A percentile compares a stretch with the other conserved stretches of the same genome.
Conservation (phyloP, 306 rosid species). For the Chamaecrista fasciculata region DNA sequence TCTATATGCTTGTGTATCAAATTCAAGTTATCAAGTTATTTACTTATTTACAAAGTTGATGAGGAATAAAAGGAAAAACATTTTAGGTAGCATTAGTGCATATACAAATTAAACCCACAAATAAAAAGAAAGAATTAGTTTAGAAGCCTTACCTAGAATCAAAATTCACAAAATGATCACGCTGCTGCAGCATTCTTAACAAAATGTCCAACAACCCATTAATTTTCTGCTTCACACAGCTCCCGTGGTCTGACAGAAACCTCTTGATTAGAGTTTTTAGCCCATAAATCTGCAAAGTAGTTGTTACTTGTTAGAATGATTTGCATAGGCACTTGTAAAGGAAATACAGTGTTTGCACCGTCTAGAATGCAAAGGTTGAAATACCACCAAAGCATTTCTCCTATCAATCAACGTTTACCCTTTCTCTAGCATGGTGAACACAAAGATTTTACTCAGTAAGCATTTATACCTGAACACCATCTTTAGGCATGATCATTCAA, state of each 20-base stretch:
- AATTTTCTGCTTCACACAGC: constrained; percentile 37
- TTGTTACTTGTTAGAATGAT: constrained; percentile 1
- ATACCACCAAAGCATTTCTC: neutral
- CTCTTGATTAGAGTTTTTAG: constrained; percentile 82
- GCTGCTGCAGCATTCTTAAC: constrained; percentile 46
- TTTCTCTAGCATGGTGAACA: neutral
- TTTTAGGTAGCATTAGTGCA: neutral
- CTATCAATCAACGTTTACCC: neutral
- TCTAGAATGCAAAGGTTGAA: neutral
- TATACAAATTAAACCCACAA: constrained; percentile 17
- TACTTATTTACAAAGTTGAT: neutral
- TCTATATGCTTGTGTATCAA: neutral
- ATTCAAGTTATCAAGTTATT: neutral
- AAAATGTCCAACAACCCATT: constrained; percentile 54
- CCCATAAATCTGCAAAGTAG: constrained; percentile 69
- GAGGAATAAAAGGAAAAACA: neutral
- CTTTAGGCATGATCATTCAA: neutral
- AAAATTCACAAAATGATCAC: constrained; percentile 38
- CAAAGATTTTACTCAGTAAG: neutral
- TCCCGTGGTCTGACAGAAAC: constrained; percentile 62
- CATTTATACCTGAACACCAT: constrained; percentile 1
- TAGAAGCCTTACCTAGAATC: constrained; percentile 41
- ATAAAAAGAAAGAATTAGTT: neutral
- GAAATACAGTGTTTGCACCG: constrained; percentile 12
- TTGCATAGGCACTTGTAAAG: constrained; percentile 9